Percentiles rank a stretch among this genome's conserved stretches.
phyloP scores from a whole-genome alignment of 2,329 filamentous ascomycete species.

The Fusarium piperis region DNA sequence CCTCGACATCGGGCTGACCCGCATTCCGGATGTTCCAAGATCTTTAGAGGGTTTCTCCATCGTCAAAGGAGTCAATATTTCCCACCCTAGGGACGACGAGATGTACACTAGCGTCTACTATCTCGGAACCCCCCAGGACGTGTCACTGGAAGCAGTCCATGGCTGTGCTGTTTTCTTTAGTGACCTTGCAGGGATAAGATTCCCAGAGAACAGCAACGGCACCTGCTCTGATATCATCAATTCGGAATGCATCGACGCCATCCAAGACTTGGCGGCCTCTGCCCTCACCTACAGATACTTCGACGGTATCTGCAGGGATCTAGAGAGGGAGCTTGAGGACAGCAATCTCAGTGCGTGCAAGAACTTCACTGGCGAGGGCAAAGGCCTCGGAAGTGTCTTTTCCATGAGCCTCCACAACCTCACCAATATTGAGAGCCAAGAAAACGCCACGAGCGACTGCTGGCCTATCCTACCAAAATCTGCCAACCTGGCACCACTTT shows the following conservation, averaged over 20 bases:
- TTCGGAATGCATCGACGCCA: background rate
- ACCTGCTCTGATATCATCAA: slow-evolving; percentile 2
- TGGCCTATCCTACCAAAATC: slow-evolving; percentile 1
- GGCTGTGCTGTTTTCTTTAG: background rate
- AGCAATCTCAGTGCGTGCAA: background rate
- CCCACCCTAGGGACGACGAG: background rate
- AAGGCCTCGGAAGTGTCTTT: background rate
- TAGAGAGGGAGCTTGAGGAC: background rate
- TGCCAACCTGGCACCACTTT: background rate
- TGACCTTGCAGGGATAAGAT: background rate
- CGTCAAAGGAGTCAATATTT: background rate
- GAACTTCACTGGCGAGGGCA: background rate
- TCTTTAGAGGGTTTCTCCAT: background rate
- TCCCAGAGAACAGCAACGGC: background rate
- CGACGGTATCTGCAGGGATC: background rate
- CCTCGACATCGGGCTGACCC: background rate
- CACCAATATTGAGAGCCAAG: background rate
- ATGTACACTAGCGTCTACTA: background rate
- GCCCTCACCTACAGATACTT: background rate
- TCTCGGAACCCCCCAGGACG: background rate
- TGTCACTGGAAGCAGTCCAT: background rate
- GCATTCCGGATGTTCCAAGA: background rate
- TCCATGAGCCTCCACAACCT: background rate
- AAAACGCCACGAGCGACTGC: background rate
- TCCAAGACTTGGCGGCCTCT: background rate